A percentile compares a stretch with the other conserved stretches of the same genome.
Conservation (phyloP, 2,329 filamentous ascomycete genomes). For the Pseudopithomyces chartarum region DNA sequence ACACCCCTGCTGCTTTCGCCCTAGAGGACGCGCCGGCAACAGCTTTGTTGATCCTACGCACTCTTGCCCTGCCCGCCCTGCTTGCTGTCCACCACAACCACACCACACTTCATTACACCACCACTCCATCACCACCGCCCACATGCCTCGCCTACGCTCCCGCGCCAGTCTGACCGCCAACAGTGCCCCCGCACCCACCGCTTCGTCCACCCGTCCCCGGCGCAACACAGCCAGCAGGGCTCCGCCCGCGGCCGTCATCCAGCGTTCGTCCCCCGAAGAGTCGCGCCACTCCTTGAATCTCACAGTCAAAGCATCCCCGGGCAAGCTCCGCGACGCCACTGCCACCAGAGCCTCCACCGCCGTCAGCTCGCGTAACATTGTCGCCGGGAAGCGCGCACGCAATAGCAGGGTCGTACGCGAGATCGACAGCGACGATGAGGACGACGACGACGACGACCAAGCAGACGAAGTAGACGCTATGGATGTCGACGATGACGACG, state of each 20-base stretch:
- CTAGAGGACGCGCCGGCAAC: neutral
- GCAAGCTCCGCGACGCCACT: constrained; percentile 55
- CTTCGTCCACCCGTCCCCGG: constrained; percentile 44
- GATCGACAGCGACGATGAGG: constrained; percentile 49
- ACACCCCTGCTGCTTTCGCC: constrained; percentile 1
- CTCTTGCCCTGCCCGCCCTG: neutral
- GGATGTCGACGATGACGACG: constrained; percentile 37
- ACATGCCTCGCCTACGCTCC: constrained; percentile 44
- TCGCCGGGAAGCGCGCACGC: constrained; percentile 44
- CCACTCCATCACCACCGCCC: constrained; percentile 21
- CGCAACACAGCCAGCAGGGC: constrained; percentile 42
- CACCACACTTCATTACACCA: too few relatives aligned
- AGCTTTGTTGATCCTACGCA: constrained; percentile 7
- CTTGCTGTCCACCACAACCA: neutral
- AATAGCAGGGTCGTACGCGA: constrained; percentile 47
- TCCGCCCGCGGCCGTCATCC: constrained; percentile 42
- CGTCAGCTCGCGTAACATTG: constrained; percentile 43
- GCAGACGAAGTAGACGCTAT: constrained; percentile 42
- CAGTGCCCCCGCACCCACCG: constrained; percentile 42
- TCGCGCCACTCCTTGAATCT: constrained; percentile 53
- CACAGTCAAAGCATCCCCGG: constrained; percentile 56
- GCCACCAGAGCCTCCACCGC: constrained; percentile 36
- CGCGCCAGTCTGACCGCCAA: constrained; percentile 42
- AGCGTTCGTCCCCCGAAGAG: constrained; percentile 48
- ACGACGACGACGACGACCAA: constrained; percentile 47